phyloP scores from a whole-genome alignment of 1,284 basidiomycete genomes.

The Boletellus dicymbophilus region DNA sequence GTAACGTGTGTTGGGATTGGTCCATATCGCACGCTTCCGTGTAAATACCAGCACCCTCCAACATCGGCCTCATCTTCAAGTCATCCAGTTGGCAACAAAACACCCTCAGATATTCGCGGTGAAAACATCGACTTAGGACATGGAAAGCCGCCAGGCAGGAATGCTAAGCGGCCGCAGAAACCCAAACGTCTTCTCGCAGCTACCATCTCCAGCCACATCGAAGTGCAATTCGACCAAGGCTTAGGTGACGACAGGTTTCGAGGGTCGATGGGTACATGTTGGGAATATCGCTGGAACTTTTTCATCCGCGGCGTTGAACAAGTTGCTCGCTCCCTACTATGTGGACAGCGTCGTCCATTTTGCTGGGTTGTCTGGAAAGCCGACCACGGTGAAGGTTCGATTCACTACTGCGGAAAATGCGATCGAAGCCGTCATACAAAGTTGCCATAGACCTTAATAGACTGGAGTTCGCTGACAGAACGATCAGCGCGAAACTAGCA shows the following conservation, averaged over 20 bases:
- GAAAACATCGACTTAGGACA: background rate
- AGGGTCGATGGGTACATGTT: constrained; percentile 43
- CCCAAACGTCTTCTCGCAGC: constrained; percentile 19
- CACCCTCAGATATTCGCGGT: background rate
- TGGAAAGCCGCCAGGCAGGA: background rate
- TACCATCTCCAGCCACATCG: constrained; percentile 29
- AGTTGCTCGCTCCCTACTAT: constrained; percentile 37
- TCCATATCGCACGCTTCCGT: background rate
- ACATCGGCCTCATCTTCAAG: background rate
- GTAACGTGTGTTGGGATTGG: constrained; percentile 9
- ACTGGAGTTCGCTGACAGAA: constrained; percentile 35
- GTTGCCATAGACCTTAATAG: constrained; percentile 53
- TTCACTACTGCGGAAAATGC: constrained; percentile 51
- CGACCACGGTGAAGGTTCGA: constrained; percentile 41
- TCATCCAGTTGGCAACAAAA: background rate
- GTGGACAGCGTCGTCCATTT: constrained; percentile 42
- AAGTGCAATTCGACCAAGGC: constrained; percentile 40
- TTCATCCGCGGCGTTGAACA: constrained; percentile 10
- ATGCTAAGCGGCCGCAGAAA: constrained; percentile 6
- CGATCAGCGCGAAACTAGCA: constrained; percentile 34
- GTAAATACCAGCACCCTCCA: constrained; percentile 12
- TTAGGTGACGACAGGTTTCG: constrained; percentile 46
- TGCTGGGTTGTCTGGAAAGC: constrained; percentile 23
- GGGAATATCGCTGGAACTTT: constrained; percentile 29
- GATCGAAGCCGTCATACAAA: constrained; percentile 43